Evolutionary conservation across 352 stramenopile genomes (phyloP).

Genomic region (Globisporangium cederbergense): DNA sequence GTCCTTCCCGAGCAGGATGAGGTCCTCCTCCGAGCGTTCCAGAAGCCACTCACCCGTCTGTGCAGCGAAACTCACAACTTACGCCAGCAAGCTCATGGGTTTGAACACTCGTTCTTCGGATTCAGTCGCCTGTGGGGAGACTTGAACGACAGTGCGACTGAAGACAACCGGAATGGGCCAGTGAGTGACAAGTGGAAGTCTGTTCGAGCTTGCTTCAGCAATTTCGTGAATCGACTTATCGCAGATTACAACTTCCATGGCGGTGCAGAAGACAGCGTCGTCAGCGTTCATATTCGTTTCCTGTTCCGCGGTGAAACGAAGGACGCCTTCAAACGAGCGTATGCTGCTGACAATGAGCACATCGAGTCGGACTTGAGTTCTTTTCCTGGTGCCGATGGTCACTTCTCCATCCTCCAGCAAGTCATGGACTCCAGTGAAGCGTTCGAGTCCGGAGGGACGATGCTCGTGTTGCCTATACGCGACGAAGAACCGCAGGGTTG

Average conservation of each 20-base stretch:
- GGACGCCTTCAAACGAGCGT: constrained; percentile 7
- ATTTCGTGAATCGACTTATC: constrained; percentile 1
- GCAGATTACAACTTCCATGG: not conserved
- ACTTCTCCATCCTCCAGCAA: constrained; percentile 19
- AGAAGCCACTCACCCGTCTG: constrained; percentile 8
- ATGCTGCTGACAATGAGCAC: not conserved
- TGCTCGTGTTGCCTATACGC: constrained; percentile 12
- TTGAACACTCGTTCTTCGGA: not conserved
- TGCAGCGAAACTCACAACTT: constrained; percentile 4
- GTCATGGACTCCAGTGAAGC: constrained; percentile 4
- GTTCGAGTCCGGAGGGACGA: constrained; percentile 15
- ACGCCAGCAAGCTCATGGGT: not conserved
- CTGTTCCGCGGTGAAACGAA: constrained; percentile 18
- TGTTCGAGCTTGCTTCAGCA: not conserved
- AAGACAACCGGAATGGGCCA: not conserved
- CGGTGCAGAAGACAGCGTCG: not conserved
- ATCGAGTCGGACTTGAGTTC: not conserved
- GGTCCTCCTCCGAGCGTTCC: constrained; percentile 15
- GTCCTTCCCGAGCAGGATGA: constrained; percentile 14
- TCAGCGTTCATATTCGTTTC: constrained; percentile 10
- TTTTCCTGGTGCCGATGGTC: not conserved
- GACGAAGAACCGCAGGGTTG: not conserved
- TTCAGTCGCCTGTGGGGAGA: constrained; percentile 6
- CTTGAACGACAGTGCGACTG: not conserved
- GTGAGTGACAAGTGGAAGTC: not conserved